phyloP scores from a whole-genome alignment of 441 rosid species.

The Erodium chrysanthum region DNA sequence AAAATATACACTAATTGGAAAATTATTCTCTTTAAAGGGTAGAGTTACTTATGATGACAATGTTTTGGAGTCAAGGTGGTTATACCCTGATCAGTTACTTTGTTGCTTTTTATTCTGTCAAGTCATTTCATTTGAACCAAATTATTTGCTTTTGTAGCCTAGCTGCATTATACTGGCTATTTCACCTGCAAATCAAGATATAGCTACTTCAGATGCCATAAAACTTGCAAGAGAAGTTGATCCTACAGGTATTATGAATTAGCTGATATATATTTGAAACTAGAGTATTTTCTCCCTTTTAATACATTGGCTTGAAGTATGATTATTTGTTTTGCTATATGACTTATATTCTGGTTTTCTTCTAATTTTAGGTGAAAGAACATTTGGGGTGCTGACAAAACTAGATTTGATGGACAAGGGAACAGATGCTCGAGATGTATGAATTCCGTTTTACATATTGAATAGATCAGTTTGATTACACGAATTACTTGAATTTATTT shows the following conservation, averaged over 20 bases:
- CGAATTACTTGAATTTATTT: constrained; percentile 13
- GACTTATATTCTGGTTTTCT: background rate
- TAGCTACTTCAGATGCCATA: constrained; percentile 98
- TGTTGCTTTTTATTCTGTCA: background rate
- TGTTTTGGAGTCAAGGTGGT: background rate
- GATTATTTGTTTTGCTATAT: background rate
- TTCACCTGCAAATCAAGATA: constrained; percentile 99
- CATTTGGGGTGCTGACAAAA: constrained; percentile 92
- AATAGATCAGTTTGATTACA: constrained; percentile 11
- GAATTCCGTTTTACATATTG: constrained; percentile 16
- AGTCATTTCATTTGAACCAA: background rate
- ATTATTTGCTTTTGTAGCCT: constrained; percentile 35
- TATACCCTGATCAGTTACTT: background rate
- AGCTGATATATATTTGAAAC: constrained; percentile 5
- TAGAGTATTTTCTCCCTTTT: background rate
- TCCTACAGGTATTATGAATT: constrained; percentile 59
- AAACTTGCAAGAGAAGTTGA: constrained; percentile 99
- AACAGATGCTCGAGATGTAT: constrained; percentile 83
- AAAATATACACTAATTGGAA: too few species aligned
- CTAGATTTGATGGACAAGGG: constrained; percentile 99
- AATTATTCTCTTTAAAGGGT: background rate
- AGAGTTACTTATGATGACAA: background rate
- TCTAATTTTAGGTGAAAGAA: constrained; percentile 66
- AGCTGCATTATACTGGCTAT: constrained; percentile 94
- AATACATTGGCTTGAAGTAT: background rate